phyloP scores from a whole-genome alignment of 2,329 filamentous ascomycete genomes.

The Thelonectria blattea region DNA sequence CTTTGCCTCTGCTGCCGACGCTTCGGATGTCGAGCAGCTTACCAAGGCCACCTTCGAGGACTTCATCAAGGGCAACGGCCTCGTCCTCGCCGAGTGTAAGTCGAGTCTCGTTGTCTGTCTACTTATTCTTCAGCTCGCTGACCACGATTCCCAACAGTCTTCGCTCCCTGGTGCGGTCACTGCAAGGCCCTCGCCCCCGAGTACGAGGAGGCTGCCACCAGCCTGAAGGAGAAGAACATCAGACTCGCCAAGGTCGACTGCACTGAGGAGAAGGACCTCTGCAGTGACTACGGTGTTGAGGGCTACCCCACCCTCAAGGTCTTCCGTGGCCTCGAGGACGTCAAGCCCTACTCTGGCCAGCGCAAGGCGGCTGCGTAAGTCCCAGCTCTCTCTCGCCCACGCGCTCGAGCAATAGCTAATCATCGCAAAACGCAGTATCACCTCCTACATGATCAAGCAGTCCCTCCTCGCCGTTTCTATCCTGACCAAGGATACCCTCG shows the following conservation, averaged over 20 bases:
- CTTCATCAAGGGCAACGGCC: constrained; percentile 83
- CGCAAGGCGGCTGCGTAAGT: constrained; percentile 81
- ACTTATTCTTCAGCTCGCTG: constrained; percentile 39
- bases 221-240: constrained; percentile 87
- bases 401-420: constrained; percentile 28
- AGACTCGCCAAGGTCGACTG: constrained; percentile 89
- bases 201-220: constrained; percentile 85
- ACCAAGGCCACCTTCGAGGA: constrained; percentile 86
- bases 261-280: constrained; percentile 92
- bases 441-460: constrained; percentile 97
- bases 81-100: constrained; percentile 94
- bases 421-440: constrained; percentile 54
- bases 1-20: constrained; percentile 65
- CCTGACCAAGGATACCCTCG: constrained; percentile 80
- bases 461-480: constrained; percentile 88
- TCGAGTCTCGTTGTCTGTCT: constrained; percentile 28
- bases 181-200: constrained; percentile 97
- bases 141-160: constrained; percentile 69
- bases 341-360: constrained; percentile 84
- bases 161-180: constrained; percentile 95
- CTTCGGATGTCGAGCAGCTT: constrained; percentile 83
- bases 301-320: constrained; percentile 99
- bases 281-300: constrained; percentile 88
- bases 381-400: neutral
- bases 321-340: constrained; percentile 88